These are phyloP conservation scores for Antrodiella citrinella DNA, from an alignment of 768 basidiomycete species.

Conservation along the genomic window DNA sequence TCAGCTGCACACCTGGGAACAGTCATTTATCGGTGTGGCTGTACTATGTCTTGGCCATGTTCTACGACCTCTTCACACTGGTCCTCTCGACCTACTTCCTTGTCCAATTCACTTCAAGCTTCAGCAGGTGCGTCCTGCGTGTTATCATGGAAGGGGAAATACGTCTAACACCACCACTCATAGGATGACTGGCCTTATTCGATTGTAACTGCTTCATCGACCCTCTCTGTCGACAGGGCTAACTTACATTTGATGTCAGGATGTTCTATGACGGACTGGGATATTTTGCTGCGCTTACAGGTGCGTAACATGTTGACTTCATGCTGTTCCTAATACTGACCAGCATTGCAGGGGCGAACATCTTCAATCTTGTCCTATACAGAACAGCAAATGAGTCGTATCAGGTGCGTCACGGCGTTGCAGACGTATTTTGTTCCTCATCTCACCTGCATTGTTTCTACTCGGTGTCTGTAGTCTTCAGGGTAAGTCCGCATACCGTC, in stretches of 20 bases:
- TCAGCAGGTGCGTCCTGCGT: constrained; percentile 21
- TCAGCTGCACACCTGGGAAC: constrained; percentile 40
- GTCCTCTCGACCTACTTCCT: constrained; percentile 41
- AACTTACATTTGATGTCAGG: constrained; percentile 23
- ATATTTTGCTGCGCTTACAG: constrained; percentile 50
- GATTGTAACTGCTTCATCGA: background rate
- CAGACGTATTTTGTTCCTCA: too few species aligned
- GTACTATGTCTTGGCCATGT: constrained; percentile 46
- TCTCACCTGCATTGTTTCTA: background rate
- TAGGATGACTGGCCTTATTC: constrained; percentile 12
- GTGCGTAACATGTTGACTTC: constrained; percentile 11
- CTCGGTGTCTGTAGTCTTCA: constrained; percentile 10
- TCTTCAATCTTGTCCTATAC: constrained; percentile 22
- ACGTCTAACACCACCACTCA: constrained; percentile 19
- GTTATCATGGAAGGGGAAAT: background rate
- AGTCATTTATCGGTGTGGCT: constrained; percentile 37
- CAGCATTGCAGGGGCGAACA: constrained; percentile 15
- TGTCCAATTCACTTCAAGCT: constrained; percentile 31
- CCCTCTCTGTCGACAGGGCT: background rate
- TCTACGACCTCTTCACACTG: constrained; percentile 45
- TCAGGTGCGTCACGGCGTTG: constrained; percentile 16
- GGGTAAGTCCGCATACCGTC: constrained; percentile 12
- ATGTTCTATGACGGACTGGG: constrained; percentile 64
- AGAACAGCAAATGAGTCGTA: constrained; percentile 9
- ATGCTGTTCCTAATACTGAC: background rate